Evolutionary conservation across 2,329 filamentous ascomycete genomes (phyloP).

Genomic region (Talaromyces sp.): DNA sequence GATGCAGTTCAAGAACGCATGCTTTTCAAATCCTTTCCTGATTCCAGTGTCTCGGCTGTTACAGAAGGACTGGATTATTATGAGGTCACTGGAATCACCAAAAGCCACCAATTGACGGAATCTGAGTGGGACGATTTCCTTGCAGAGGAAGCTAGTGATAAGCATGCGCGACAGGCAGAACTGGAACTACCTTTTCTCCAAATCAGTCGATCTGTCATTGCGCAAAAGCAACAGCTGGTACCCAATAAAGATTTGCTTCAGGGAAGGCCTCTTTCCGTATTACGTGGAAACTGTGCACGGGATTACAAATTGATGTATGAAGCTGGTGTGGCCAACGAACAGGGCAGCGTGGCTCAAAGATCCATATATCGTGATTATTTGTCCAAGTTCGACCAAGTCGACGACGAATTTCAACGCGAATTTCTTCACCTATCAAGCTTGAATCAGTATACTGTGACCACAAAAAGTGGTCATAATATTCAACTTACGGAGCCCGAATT

Average conservation of each 20-base stretch:
- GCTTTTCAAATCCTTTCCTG: conserved; percentile 6
- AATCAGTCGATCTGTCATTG: background rate
- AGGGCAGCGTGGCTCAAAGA: conserved; percentile 3
- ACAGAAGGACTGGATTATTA: conserved; percentile 5
- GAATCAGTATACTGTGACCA: background rate
- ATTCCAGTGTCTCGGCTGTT: conserved; percentile 4
- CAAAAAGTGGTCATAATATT: conserved; percentile 8
- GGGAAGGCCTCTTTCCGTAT: conserved; percentile 2
- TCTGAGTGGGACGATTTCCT: conserved; percentile 2
- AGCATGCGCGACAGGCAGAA: background rate
- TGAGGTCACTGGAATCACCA: conserved; percentile 3
- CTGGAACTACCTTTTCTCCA: conserved; percentile 10
- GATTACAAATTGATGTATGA: conserved; percentile 2
- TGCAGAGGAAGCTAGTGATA: conserved; percentile 1
- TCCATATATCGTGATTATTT: background rate
- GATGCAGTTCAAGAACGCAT: conserved; percentile 10
- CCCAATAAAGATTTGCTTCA: background rate
- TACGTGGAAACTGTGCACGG: conserved; percentile 1
- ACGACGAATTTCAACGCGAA: conserved; percentile 3
- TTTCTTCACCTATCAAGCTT: conserved; percentile 3
- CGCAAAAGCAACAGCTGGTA: background rate
- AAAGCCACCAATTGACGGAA: conserved; percentile 1
- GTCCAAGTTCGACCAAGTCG: background rate
- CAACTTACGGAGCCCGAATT: conserved; percentile 6
- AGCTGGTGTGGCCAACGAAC: background rate